Base-by-base conservation (phyloP, 352 stramenopile species). In the Phytophthora pistaciae region DNA sequence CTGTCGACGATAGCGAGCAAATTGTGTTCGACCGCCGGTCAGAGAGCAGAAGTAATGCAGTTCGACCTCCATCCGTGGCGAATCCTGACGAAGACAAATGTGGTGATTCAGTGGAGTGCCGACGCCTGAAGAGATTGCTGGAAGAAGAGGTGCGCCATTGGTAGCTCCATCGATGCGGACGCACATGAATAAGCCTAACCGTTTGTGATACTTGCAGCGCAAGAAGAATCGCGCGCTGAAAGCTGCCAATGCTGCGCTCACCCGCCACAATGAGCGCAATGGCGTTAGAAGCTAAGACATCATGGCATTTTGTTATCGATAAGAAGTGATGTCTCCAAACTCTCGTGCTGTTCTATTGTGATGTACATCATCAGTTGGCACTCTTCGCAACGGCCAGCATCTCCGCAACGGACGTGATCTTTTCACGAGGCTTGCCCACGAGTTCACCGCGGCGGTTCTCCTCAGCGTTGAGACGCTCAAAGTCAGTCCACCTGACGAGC, bases 361-460 rank as follows among this genome's bases (percentile, higher is more conserved):
- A 53, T 18, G 46, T 27, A 27, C 46, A 53, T n/a, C 46, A 53
- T 69, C 53, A 74, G 40, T 74, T 61, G 50, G 49, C 50, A 61
- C 33, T 67, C 46, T 72, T 77, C 44, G 63, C 80, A 48, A 81
- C 80, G 21, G 55, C 56, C 18, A 96, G 73, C 90, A 96, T 96
- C 52, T 91, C 87, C 1, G 79, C 70, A 13, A 97, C 80, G 1
- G 78, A 91, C n/a, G 84, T 93, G 36, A 96, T 67, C 64, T 96
- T 96, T 64, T 96, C 91, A 27, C 88, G 84, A 9, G 88, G 84
- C 60, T 96, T 97, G 7, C 88, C 84, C 0, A 79, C 48, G 0
- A 74, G 57, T 62, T 83, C 68, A 1, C 91, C 91, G 13, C 87
- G 90, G 33, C 78, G 73, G 13, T 72, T 79, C 59, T 97, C 91